Base-by-base conservation (phyloP, 257 asterid genomes). In the Mitragyna speciosa region DNA sequence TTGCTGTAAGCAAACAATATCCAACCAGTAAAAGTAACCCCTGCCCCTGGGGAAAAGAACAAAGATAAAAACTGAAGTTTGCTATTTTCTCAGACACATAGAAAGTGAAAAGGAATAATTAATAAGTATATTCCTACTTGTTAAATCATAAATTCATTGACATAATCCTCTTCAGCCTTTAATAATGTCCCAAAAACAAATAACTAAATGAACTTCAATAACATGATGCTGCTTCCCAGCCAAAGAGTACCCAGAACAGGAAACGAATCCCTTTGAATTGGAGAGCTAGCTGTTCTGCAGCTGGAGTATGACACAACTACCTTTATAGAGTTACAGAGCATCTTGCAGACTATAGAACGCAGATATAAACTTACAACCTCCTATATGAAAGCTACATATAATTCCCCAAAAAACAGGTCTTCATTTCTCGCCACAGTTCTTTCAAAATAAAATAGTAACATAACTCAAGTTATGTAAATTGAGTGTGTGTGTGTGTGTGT, bases 231-330 rank as follows among this genome's bases (percentile, higher is more conserved):
- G 71, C 71, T 9, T 47, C 80, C 52, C 9, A 54, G 70, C 15
- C 31, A 41, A 6, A 67, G 59, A n/a, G 82, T 78, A 15, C 2
- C 58, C 45, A 9, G 5, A 17, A 73, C 20, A 15, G 45, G 28
- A 78, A 52, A n/a, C 17, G n/a, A 39, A 78, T 30, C 36, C 30
- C 17, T 47, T 20, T 28, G 7, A 76, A 67, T 69, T 70, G 67
- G 72, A 52, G 19, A 70, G 76, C 45, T 9, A 70, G 56, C 28
- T 78, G 48, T 54, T 65, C 45, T 43, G 30, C 58, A 61, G 80
- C 41, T 33, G 47, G 2, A 39, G 19, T 26, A 30, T 31, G 45
- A 51, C 24, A 33, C 33, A n/a, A 31, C 28, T 24, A 63, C 63
- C 45, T 30, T 78, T 68, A 26, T 24, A 4, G 16, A 58, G 39